Evolutionary conservation across 495 filamentous ascomycete genomes (phyloP), one percentile per base, ranked within the genome.

Genomic region (Podospora didyma): DNA sequence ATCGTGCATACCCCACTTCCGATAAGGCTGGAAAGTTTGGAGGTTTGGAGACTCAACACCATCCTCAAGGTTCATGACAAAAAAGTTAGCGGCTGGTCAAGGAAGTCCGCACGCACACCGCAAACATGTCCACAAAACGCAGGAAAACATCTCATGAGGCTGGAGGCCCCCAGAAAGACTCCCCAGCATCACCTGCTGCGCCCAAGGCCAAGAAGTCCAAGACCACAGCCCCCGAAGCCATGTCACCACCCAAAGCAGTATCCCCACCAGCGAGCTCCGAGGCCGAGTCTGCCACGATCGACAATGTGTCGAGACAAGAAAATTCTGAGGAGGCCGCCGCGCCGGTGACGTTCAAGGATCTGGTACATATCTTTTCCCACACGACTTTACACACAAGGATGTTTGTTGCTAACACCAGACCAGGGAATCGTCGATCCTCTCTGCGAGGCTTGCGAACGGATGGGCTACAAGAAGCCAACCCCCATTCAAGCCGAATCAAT

Each of bases 381-480:
- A 12, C 22, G 20, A 35, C 20, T 42, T 14, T 20, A 19, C 16
- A 22, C 28, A 5, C 2, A 16, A 23, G 17, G 9, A 31, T 9
- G 9, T 31, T 26, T 9, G 9, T 31, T 26, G 16, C 46, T 61
- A 77, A 71, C 57, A 1, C 1, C 2, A 9, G n/a, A 3, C 3
- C 37, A 70, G 65, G 93, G 94, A 17, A 79, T 98, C 45, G 92
- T 95, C 63, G 89, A 92, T 41, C 80, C 86, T 7, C 79, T 98
- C 59, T 92, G 89, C 65, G 91, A 97, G 55, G 90, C 93, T 3
- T 98, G 94, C 66, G 76, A 75, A 10, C 77, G 79, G 2, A 77
- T 97, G 35, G 88, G 89, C 53, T 98, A 88, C 78, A 95, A 89
- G 62, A 70, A 80, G 9, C 91, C 94, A 0, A 94, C 90, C 0